These are phyloP conservation scores for Penicillium paneum DNA, from an alignment of 2,329 filamentous ascomycete genomes.

Conservation along the genomic window DNA sequence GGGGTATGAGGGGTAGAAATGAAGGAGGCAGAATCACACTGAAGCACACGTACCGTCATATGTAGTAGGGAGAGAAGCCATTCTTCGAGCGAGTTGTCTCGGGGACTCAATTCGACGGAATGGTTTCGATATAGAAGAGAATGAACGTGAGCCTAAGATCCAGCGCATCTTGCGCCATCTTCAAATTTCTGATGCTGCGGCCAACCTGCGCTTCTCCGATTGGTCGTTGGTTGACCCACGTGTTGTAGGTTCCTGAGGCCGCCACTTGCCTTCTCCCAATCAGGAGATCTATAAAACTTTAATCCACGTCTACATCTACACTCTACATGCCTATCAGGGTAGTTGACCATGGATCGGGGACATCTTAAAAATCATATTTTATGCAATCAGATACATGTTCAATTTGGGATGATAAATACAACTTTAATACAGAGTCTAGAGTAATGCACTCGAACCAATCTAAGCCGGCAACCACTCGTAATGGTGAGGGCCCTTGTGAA, in stretches of 20 bases:
- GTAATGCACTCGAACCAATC: background rate
- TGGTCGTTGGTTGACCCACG: conserved; percentile 25
- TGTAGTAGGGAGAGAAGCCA: conserved; percentile 55
- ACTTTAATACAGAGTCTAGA: background rate
- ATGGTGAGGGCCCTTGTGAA: conserved; percentile 58
- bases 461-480: conserved; percentile 58
- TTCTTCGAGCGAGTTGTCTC: conserved; percentile 39
- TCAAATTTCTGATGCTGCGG: conserved; percentile 20
- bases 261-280: conserved; percentile 10
- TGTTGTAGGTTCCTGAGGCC: conserved; percentile 22
- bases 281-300: conserved; percentile 3
- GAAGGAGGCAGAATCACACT: conserved; percentile 6
- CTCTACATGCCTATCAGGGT: background rate
- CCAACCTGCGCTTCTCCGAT: conserved; percentile 18
- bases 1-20: conserved; percentile 9
- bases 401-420: background rate
- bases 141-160: conserved; percentile 16
- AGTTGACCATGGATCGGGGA: background rate
- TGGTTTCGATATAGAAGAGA: conserved; percentile 27
- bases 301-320: background rate
- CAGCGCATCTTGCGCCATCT: conserved; percentile 17
- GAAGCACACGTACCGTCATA: conserved; percentile 54
- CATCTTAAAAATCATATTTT: background rate
- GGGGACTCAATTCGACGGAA: conserved; percentile 33
- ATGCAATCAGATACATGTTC: background rate